These are phyloP conservation scores for Viola odorata DNA, from an alignment of 345 rosid genomes.

Conservation along the genomic window DNA sequence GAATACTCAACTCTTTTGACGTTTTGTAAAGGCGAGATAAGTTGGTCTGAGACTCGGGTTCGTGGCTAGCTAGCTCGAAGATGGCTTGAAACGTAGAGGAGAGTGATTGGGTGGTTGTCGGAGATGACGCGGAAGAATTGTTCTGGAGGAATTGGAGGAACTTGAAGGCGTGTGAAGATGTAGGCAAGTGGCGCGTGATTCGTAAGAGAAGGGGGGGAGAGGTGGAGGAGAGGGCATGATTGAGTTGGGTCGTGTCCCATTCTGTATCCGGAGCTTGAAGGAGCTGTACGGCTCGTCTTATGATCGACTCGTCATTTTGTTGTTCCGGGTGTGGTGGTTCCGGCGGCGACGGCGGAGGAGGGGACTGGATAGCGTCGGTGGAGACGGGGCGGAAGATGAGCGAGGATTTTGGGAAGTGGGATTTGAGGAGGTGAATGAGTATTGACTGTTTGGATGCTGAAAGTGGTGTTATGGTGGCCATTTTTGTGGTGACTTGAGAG, in stretches of 20 bases:
- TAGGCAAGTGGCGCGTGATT: conserved; percentile 51
- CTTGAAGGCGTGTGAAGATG: conserved; percentile 44
- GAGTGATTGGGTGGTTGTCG: conserved; percentile 24
- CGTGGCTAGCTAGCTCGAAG: conserved; percentile 45
- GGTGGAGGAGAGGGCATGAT: conserved; percentile 28
- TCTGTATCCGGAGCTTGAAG: conserved; percentile 42
- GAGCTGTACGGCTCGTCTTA: conserved; percentile 35
- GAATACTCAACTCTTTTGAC: conserved; percentile 45
- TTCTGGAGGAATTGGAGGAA: conserved; percentile 46
- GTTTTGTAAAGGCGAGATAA: conserved; percentile 40
- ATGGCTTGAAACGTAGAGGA: conserved; percentile 52
- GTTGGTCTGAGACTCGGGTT: conserved; percentile 27
- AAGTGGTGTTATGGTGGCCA: conserved; percentile 20
- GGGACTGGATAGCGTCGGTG: conserved; percentile 1
- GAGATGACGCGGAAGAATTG: conserved; percentile 20
- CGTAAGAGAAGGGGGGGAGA: conserved; percentile 34
- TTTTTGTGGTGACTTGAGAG: neutral
- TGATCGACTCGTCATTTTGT: conserved; percentile 19
- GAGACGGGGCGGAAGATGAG: conserved; percentile 27
- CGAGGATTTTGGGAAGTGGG: neutral
- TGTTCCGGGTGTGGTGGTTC: conserved; percentile 6
- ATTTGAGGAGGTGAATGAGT: conserved; percentile 11
- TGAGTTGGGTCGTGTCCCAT: conserved; percentile 45
- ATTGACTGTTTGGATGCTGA: conserved; percentile 27
- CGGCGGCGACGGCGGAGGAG: conserved; percentile 21